Conservation (phyloP, 805 yeast genomes). For the Brettanomyces custersianus region DNA sequence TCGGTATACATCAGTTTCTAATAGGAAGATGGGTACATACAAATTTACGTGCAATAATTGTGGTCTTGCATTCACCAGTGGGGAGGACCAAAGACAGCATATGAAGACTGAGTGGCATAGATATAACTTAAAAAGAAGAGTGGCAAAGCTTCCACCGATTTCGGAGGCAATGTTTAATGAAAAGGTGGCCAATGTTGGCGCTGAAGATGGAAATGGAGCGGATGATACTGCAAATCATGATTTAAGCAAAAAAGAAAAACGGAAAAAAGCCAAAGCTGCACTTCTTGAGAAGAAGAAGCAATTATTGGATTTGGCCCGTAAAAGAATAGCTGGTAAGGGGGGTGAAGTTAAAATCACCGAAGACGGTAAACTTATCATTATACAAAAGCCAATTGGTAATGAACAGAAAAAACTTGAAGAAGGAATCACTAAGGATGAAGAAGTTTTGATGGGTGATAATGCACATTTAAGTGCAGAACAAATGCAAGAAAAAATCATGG, state of each 20-base stretch:
- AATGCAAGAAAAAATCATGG: conserved; percentile 33
- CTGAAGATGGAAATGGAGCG: conserved; percentile 20
- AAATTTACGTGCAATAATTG: conserved; percentile 80
- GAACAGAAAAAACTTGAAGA: conserved; percentile 17
- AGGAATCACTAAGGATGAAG: conserved; percentile 9
- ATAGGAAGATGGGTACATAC: conserved; percentile 5
- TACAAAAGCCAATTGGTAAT: conserved; percentile 7
- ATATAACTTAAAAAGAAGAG: conserved; percentile 88
- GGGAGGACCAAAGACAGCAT: conserved; percentile 81
- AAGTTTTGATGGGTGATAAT: conserved; percentile 7
- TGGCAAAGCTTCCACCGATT: conserved; percentile 72
- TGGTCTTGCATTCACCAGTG: conserved; percentile 65
- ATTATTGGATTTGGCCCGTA: conserved; percentile 38
- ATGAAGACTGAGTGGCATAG: conserved; percentile 99
- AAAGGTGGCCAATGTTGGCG: conserved; percentile 17
- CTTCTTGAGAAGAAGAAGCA: conserved; percentile 38
- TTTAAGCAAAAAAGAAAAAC: conserved; percentile 34
- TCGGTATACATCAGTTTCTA: too few relatives aligned
- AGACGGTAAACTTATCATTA: conserved; percentile 18
- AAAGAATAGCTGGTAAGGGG: conserved; percentile 28
- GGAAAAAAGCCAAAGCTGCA: conserved; percentile 42
- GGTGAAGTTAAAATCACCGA: conserved; percentile 15
- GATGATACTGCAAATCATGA: conserved; percentile 13
- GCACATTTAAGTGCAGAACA: conserved; percentile 13
- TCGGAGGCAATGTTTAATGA: conserved; percentile 19